Percentiles rank a stretch among this genome's conserved stretches.
Conservation (phyloP, 2,329 filamentous ascomycete species). For the Xylaria sp. region DNA sequence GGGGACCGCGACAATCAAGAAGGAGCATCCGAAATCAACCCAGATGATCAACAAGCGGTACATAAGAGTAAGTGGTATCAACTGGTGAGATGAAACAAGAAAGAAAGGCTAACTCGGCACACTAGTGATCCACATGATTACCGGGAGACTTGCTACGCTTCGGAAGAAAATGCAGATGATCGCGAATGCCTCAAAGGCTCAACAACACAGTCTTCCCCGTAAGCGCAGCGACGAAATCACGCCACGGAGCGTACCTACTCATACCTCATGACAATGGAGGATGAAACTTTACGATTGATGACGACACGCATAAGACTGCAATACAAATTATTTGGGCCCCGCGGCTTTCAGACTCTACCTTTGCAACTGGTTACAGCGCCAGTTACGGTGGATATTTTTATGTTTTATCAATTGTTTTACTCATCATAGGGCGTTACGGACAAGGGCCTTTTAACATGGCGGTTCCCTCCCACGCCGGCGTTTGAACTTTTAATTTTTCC, state of each 20-base stretch:
- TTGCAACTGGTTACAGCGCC: slow-evolving; percentile 28
- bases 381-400: slow-evolving; percentile 27
- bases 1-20: slow-evolving; percentile 58
- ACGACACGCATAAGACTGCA: slow-evolving; percentile 51
- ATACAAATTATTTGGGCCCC: slow-evolving; percentile 48
- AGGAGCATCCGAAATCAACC: slow-evolving; percentile 65
- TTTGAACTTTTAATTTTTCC: slow-evolving; percentile 10
- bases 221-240: slow-evolving; percentile 67
- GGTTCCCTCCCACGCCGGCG: slow-evolving; percentile 36
- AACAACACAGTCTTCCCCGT: slow-evolving; percentile 57
- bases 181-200: slow-evolving; percentile 65
- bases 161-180: slow-evolving; percentile 72
- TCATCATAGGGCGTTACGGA: slow-evolving; percentile 45
- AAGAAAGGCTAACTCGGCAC: slow-evolving; percentile 47
- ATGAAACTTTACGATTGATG: slow-evolving; percentile 48
- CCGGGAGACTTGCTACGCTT: slow-evolving; percentile 64
- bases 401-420: slow-evolving; percentile 25
- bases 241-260: slow-evolving; percentile 64
- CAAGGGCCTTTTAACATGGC: slow-evolving; percentile 33
- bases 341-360: slow-evolving; percentile 44
- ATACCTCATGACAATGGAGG: slow-evolving; percentile 53
- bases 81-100: slow-evolving; percentile 35
- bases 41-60: slow-evolving; percentile 78
- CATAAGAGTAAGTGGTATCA: slow-evolving; percentile 71
- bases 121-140: slow-evolving; percentile 72